Evolutionary conservation across 805 yeast genomes (phyloP).

Genomic region (Candida yuanshanica): DNA sequence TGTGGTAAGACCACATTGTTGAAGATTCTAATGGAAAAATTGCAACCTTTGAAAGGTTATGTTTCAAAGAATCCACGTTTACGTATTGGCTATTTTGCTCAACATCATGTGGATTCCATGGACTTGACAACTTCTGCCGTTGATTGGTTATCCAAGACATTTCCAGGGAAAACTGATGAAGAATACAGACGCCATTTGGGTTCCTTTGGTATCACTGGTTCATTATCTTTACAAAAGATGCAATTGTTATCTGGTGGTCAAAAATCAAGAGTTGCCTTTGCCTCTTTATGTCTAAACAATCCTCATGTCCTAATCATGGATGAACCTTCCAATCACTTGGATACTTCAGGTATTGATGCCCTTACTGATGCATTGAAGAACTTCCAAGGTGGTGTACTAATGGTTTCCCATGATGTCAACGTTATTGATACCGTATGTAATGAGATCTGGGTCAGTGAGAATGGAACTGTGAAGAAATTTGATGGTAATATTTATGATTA

Average conservation of each 20-base stretch:
- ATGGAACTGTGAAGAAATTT: constrained; percentile 72
- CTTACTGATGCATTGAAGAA: constrained; percentile 80
- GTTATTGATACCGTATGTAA: constrained; percentile 85
- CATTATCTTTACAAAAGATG: constrained; percentile 89
- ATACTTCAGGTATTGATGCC: constrained; percentile 97
- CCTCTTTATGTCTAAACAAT: constrained; percentile 81
- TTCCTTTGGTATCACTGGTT: constrained; percentile 94
- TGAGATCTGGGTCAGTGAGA: constrained; percentile 94
- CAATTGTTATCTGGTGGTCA: constrained; percentile 93
- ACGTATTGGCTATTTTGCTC: constrained; percentile 95
- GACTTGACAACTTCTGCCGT: constrained; percentile 82
- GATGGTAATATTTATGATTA: constrained; percentile 82
- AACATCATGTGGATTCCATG: constrained; percentile 98
- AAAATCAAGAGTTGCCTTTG: constrained; percentile 96
- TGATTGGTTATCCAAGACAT: constrained; percentile 84
- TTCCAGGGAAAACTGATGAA: constrained; percentile 93
- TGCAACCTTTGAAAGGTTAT: constrained; percentile 70
- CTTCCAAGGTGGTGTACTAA: constrained; percentile 92
- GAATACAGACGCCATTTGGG: constrained; percentile 96
- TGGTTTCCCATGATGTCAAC: constrained; percentile 97
- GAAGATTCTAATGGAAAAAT: constrained; percentile 75
- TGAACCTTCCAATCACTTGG: constrained; percentile 98
- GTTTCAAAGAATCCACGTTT: constrained; percentile 78
- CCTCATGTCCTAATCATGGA: constrained; percentile 92
- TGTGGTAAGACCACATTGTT: constrained; percentile 97